phyloP scores from a whole-genome alignment of 140 eudicot species.

The Senecio squalidus region DNA sequence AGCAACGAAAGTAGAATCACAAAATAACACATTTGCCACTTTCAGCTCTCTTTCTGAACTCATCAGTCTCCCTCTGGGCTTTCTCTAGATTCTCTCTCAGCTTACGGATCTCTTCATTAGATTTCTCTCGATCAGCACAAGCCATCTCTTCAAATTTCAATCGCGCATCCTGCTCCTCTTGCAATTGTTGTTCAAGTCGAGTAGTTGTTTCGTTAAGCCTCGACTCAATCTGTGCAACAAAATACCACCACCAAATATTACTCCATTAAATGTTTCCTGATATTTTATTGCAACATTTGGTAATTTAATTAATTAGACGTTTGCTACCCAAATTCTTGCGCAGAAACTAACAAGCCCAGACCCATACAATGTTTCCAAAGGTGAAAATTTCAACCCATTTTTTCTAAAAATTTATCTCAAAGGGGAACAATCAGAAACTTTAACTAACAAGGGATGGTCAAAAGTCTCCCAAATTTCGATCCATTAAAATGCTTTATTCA shows the following conservation, averaged over 20 bases:
- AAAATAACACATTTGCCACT: slow-evolving; percentile 52
- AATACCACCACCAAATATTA: slow-evolving; percentile 2
- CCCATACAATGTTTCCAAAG: background rate
- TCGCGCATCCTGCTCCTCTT: slow-evolving; percentile 68
- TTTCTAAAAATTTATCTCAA: too few species aligned
- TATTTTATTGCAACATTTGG: background rate
- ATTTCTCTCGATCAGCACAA: slow-evolving; percentile 50
- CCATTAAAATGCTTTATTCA: too few species aligned
- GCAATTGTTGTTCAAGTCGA: slow-evolving; percentile 67
- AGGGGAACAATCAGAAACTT: too few species aligned
- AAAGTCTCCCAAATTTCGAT: too few species aligned
- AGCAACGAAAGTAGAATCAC: slow-evolving; percentile 18
- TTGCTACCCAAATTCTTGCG: background rate
- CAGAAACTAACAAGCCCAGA: background rate
- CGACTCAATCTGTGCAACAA: slow-evolving; percentile 49
- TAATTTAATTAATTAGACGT: too few species aligned
- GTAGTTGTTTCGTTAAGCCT: slow-evolving; percentile 59
- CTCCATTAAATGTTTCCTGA: background rate
- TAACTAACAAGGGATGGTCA: too few species aligned
- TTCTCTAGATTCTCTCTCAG: slow-evolving; percentile 62
- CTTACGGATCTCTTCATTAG: slow-evolving; percentile 61
- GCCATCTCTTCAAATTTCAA: slow-evolving; percentile 57
- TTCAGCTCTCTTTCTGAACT: slow-evolving; percentile 60
- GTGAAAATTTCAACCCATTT: background rate
- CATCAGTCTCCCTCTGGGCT: slow-evolving; percentile 67